A percentile compares a stretch with the other conserved stretches of the same genome.
Conservation (phyloP, 352 stramenopile genomes). For the Pythium grandisporangium region DNA sequence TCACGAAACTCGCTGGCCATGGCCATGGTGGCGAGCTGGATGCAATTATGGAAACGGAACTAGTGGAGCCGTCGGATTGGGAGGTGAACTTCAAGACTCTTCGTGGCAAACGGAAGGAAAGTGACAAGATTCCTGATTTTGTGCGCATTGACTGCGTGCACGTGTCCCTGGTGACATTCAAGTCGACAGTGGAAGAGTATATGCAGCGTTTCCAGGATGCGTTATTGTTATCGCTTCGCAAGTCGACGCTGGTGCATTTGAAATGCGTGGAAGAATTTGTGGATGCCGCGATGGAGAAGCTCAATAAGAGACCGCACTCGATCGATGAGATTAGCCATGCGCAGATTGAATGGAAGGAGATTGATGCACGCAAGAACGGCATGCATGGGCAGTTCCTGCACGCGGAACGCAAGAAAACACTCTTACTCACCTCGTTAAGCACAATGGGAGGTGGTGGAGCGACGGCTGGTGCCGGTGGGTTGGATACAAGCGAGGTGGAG, state of each 20-base stretch:
- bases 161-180: slow-evolving; percentile 85
- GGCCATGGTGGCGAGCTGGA: slow-evolving; percentile 60
- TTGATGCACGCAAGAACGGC: slow-evolving; percentile 50
- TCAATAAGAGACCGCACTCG: slow-evolving; percentile 83
- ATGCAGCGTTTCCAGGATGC: slow-evolving; percentile 81
- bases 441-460: neutral
- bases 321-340: slow-evolving; percentile 90
- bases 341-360: slow-evolving; percentile 88
- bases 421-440: slow-evolving; percentile 49
- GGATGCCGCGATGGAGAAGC: slow-evolving; percentile 78
- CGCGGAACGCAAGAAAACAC: slow-evolving; percentile 78
- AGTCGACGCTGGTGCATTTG: slow-evolving; percentile 70
- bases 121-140: slow-evolving; percentile 88
- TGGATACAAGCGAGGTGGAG: slow-evolving; percentile 61
- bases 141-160: slow-evolving; percentile 89
- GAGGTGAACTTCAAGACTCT: slow-evolving; percentile 89
- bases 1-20: slow-evolving; percentile 31
- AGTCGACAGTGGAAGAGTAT: slow-evolving; percentile 78
- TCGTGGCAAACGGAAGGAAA: slow-evolving; percentile 86
- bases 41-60: slow-evolving; percentile 60
- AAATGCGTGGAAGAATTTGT: slow-evolving; percentile 87
- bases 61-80: slow-evolving; percentile 70
- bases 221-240: slow-evolving; percentile 78
- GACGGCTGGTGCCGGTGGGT: neutral
- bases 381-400: slow-evolving; percentile 55